These are phyloP conservation scores for Tetrapyrgos nigripes DNA, from an alignment of 1,284 basidiomycete species.

Conservation along the genomic window DNA sequence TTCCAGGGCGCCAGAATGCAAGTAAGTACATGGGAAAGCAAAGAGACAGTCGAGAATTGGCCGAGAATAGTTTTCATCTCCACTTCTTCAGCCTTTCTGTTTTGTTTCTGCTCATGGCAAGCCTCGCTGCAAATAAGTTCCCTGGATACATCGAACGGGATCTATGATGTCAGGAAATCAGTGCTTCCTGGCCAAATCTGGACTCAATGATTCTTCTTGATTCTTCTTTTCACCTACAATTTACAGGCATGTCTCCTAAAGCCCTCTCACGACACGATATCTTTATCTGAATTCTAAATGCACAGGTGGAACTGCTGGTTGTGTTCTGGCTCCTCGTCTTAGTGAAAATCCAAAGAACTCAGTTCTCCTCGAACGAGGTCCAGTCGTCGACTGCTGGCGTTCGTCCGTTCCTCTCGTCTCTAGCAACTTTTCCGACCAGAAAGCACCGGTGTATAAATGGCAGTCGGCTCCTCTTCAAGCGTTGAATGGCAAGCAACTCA, in stretches of 20 bases:
- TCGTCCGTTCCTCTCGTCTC: conserved; percentile 37
- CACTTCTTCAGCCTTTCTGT: too few relatives aligned
- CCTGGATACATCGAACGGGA: conserved; percentile 1
- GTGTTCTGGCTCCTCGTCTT: conserved; percentile 39
- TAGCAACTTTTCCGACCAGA: conserved; percentile 26
- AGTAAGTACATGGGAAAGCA: too few relatives aligned
- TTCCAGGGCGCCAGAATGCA: too few relatives aligned
- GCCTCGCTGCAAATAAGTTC: too few relatives aligned
- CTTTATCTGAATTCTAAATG: neutral
- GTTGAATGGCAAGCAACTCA: conserved; percentile 21
- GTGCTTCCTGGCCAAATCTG: neutral
- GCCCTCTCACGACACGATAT: neutral
- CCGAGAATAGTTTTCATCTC: too few relatives aligned
- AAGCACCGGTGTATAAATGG: conserved; percentile 22
- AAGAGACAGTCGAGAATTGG: too few relatives aligned
- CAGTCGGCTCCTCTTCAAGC: conserved; percentile 21
- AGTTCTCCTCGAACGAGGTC: conserved; percentile 41
- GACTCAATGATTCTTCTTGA: conserved; percentile 7
- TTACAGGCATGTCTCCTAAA: neutral
- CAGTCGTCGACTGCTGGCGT: conserved; percentile 24
- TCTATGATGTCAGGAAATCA: conserved; percentile 10
- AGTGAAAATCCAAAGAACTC: conserved; percentile 32
- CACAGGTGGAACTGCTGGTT: conserved; percentile 40
- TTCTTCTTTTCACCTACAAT: neutral
- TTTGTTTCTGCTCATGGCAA: too few relatives aligned